Evolutionary conservation across 2,329 filamentous ascomycete genomes (phyloP).

Genomic region (Colletotrichum tropicale): DNA sequence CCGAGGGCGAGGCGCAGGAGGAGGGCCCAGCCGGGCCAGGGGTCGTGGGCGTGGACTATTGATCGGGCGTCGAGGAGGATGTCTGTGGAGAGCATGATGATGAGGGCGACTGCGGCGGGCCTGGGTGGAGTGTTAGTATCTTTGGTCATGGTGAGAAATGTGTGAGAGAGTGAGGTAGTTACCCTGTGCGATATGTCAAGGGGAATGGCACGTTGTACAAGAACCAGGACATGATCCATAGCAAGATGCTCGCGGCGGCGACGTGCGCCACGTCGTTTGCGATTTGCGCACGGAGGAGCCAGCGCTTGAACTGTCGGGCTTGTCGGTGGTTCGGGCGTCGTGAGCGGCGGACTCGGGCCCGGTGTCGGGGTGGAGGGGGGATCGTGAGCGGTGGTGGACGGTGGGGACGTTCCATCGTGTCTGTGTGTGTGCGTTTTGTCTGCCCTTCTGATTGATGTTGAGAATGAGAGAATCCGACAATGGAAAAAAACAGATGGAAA

Average conservation of each 20-base stretch:
- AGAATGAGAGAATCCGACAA: not conserved
- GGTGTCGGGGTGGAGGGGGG: slow-evolving; percentile 24
- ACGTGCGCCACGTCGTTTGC: slow-evolving; percentile 34
- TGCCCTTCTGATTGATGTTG: not conserved
- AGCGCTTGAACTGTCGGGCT: slow-evolving; percentile 10
- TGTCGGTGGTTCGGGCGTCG: not conserved
- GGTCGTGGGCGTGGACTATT: slow-evolving; percentile 32
- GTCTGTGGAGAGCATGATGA: slow-evolving; percentile 35
- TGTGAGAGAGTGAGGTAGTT: not conserved
- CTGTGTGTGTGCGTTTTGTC: not conserved
- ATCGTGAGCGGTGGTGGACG: slow-evolving; percentile 37
- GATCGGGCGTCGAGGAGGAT: slow-evolving; percentile 38
- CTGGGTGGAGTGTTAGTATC: slow-evolving; percentile 20
- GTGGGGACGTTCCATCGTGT: slow-evolving; percentile 30
- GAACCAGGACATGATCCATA: slow-evolving; percentile 36
- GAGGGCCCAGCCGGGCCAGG: slow-evolving; percentile 36
- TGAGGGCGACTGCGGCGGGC: slow-evolving; percentile 31
- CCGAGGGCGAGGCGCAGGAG: slow-evolving; percentile 33
- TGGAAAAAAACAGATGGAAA: not conserved
- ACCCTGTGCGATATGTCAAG: slow-evolving; percentile 18
- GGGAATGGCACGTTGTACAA: slow-evolving; percentile 28
- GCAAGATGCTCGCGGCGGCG: slow-evolving; percentile 31
- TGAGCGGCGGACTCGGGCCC: slow-evolving; percentile 5
- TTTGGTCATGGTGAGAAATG: not conserved
- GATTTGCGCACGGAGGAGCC: slow-evolving; percentile 26